Evolutionary conservation across 208 protist genomes (phyloP), one percentile per base, ranked within the genome.

Genomic region (Wallacemonas sp.): DNA sequence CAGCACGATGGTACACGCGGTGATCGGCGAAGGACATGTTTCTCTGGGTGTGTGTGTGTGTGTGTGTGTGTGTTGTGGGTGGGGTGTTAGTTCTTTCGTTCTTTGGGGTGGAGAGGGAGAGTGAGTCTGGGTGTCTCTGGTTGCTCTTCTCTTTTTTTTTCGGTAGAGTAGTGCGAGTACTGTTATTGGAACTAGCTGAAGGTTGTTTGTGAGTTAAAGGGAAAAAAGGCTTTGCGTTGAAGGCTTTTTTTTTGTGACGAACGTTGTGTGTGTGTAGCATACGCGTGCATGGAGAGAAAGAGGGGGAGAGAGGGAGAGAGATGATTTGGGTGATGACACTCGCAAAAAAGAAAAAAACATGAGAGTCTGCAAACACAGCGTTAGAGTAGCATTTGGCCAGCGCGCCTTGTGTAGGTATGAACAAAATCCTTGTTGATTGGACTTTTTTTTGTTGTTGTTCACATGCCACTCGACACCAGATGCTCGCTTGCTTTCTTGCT

Each of bases 221-320:
- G 28, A 59, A 26, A 31, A 59, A 59, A 59, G 32, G 36, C 36
- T 41, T 41, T 14, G 14, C 36, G 36, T 41, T 41, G 36, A 41
- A 14, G 14, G 0, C 36, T 41, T 41, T 49, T 49, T 23, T 49
- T 49, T 49, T 49, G 5, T 49, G 8, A 23, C 44, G 16, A 12
- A 16, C 36, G 0, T 7, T 14, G 36, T 14, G 14, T 14, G 14
- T 41, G 12, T 41, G 36, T 7, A 41, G 36, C n/a, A n/a, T n/a
- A n/a, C n/a, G n/a, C n/a, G n/a, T n/a, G n/a, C n/a, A n/a, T n/a
- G n/a, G n/a, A n/a, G n/a, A n/a, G n/a, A n/a, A n/a, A n/a, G n/a
- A n/a, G n/a, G n/a, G n/a, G n/a, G n/a, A n/a, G n/a, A n/a, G n/a
- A n/a, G n/a, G n/a, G n/a, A n/a, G n/a, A n/a, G n/a, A n/a, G n/a